Conservation (phyloP, 805 yeast genomes). For the Starmerella floricola region DNA sequence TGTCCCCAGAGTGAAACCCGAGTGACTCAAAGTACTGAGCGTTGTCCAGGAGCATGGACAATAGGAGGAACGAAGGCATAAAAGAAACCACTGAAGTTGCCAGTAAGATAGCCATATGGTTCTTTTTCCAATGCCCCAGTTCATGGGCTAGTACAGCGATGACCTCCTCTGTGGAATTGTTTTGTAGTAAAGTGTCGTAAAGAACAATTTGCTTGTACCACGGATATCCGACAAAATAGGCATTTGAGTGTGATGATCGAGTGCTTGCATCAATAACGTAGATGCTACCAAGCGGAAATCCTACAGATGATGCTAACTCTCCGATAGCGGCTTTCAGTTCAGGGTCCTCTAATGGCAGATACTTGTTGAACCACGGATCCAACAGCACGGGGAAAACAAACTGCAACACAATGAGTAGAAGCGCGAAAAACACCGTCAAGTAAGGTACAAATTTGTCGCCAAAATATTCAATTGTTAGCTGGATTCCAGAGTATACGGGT, state of each 20-base stretch:
- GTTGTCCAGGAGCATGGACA: slow-evolving; percentile 72
- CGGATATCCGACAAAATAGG: slow-evolving; percentile 89
- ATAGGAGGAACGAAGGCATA: slow-evolving; percentile 54
- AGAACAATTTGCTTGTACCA: slow-evolving; percentile 93
- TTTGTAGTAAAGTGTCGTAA: slow-evolving; percentile 76
- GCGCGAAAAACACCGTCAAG: slow-evolving; percentile 59
- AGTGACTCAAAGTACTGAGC: slow-evolving; percentile 62
- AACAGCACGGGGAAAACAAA: slow-evolving; percentile 73
- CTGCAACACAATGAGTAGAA: slow-evolving; percentile 59
- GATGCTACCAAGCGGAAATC: slow-evolving; percentile 75
- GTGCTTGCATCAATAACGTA: slow-evolving; percentile 90
- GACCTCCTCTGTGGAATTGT: slow-evolving; percentile 62
- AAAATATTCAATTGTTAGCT: slow-evolving; percentile 66
- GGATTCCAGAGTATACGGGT: slow-evolving; percentile 59
- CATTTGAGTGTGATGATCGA: slow-evolving; percentile 91
- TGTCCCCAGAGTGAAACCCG: slow-evolving; percentile 49
- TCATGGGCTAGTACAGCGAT: slow-evolving; percentile 94
- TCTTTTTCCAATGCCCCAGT: slow-evolving; percentile 91
- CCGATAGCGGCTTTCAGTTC: slow-evolving; percentile 73
- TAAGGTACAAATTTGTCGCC: slow-evolving; percentile 75
- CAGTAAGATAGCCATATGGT: slow-evolving; percentile 30
- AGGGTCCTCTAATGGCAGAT: slow-evolving; percentile 80
- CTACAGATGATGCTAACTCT: slow-evolving; percentile 55
- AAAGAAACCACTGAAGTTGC: slow-evolving; percentile 33
- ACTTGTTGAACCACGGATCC: slow-evolving; percentile 83